Conservation (phyloP, 2,329 filamentous ascomycete genomes). For the Coleophoma eucalyptorum region DNA sequence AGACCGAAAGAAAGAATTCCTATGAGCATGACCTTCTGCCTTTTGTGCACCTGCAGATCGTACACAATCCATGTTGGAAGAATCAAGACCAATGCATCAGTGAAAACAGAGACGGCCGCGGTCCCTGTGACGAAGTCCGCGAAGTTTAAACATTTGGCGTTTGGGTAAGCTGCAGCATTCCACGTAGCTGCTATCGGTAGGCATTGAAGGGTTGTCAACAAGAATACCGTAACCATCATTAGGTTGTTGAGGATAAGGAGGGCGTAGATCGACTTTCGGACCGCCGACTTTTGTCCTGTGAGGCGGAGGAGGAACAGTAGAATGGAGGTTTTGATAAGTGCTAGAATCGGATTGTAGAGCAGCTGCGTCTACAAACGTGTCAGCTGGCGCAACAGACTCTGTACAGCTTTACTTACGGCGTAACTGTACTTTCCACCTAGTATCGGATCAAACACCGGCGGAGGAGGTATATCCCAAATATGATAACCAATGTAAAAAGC, state of each 20-base stretch:
- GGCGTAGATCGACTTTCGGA: background rate
- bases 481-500: background rate
- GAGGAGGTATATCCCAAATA: background rate
- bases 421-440: background rate
- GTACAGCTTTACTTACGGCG: background rate
- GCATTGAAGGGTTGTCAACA: conserved; percentile 5
- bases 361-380: conserved; percentile 14
- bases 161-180: background rate
- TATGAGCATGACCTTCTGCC: conserved; percentile 6
- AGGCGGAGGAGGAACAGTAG: background rate
- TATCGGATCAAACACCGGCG: background rate
- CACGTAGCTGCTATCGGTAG: conserved; percentile 8
- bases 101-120: conserved; percentile 2
- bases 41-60: conserved; percentile 6
- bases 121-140: conserved; percentile 2
- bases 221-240: conserved; percentile 1
- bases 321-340: conserved; percentile 31
- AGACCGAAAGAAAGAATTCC: conserved; percentile 2
- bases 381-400: background rate
- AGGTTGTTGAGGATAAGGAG: conserved; percentile 5
- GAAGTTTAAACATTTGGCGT: conserved; percentile 10
- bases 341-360: conserved; percentile 31
- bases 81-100: conserved; percentile 5
- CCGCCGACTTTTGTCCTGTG: background rate
- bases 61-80: conserved; percentile 13